Evolutionary conservation across 148 eudicot genomes (phyloP).

Genomic region (Pharnaceum exiguum): DNA sequence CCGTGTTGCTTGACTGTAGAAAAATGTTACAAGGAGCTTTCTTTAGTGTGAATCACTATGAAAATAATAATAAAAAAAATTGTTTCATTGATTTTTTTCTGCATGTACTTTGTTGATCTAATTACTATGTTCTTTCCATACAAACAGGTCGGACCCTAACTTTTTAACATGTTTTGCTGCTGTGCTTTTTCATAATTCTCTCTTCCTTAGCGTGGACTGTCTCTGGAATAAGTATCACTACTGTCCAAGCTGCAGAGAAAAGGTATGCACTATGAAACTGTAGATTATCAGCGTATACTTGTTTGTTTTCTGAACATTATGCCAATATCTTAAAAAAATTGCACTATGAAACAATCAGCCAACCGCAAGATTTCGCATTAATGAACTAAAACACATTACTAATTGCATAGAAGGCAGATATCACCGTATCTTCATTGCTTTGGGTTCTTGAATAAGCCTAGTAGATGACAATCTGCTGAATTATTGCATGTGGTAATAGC

Average conservation of each 20-base stretch:
- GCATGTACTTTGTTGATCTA: background rate
- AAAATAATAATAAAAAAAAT: too few species aligned
- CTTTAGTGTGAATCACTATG: too few species aligned
- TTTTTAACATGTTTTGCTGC: constrained; percentile 86
- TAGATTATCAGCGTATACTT: background rate
- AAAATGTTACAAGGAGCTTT: too few species aligned
- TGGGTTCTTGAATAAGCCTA: too few species aligned
- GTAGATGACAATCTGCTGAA: too few species aligned
- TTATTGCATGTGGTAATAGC: too few species aligned
- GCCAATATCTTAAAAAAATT: background rate
- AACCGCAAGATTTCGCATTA: too few species aligned
- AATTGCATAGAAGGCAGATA: too few species aligned
- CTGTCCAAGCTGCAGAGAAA: constrained; percentile 72
- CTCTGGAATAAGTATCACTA: constrained; percentile 97
- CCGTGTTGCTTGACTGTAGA: too few species aligned
- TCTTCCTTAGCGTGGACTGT: constrained; percentile 82
- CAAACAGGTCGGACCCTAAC: constrained; percentile 69
- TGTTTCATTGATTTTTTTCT: too few species aligned
- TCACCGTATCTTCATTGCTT: background rate
- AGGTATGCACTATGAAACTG: constrained; percentile 31
- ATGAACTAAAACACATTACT: too few species aligned
- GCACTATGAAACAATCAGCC: too few species aligned
- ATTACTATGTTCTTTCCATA: background rate
- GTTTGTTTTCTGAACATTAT: background rate
- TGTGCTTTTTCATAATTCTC: constrained; percentile 73